phyloP scores from a whole-genome alignment of 139 green algal species.

The Nannochloris sp. region DNA sequence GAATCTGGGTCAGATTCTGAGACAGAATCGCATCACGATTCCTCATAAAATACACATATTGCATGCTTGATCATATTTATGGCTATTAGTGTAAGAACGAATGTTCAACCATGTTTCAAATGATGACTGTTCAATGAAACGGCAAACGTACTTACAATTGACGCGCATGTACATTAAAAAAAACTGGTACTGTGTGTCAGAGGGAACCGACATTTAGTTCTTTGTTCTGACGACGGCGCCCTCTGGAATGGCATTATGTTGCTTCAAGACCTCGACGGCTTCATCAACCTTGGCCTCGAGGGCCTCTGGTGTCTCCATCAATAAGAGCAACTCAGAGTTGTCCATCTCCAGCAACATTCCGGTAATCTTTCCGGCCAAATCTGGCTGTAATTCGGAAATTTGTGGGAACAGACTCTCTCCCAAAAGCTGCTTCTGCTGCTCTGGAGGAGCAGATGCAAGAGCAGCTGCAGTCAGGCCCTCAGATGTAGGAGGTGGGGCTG shows the following conservation, averaged over 20 bases:
- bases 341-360: conserved; percentile 95
- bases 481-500: conserved; percentile 20
- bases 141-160: too few relatives aligned
- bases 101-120: too few relatives aligned
- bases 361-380: conserved; percentile 88
- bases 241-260: conserved; percentile 65
- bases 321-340: conserved; percentile 79
- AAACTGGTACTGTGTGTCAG: too few relatives aligned
- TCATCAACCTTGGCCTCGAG: conserved; percentile 80
- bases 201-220: not conserved
- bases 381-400: conserved; percentile 53
- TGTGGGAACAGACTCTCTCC: conserved; percentile 83
- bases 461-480: conserved; percentile 47
- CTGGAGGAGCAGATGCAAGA: conserved; percentile 63
- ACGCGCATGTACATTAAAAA: too few relatives aligned
- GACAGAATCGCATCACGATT: conserved; percentile 3
- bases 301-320: conserved; percentile 67
- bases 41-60: not conserved
- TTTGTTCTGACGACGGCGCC: conserved; percentile 12
- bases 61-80: too few relatives aligned
- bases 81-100: too few relatives aligned
- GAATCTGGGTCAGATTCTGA: conserved; percentile 17
- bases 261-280: conserved; percentile 66
- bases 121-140: too few relatives aligned
- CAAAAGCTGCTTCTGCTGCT: conserved; percentile 85